These are phyloP conservation scores for Candida morakotiae DNA, from an alignment of 805 yeast genomes.

Conservation along the genomic window DNA sequence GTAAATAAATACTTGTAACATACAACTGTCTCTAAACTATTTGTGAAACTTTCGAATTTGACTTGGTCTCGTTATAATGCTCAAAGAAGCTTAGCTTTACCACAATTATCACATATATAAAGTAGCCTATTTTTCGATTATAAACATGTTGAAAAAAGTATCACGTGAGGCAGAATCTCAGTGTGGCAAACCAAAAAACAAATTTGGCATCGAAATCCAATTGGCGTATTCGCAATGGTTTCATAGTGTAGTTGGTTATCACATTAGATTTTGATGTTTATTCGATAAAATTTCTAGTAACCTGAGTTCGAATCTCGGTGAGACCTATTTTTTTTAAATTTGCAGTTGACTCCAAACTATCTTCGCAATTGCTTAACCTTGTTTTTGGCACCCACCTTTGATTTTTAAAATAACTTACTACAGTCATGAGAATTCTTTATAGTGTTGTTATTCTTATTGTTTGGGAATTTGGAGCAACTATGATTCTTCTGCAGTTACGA, in stretches of 20 bases:
- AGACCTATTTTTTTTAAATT: slow-evolving; percentile 4
- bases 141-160: too few relatives aligned
- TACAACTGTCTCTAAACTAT: too few relatives aligned
- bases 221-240: neutral
- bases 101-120: too few relatives aligned
- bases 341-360: neutral
- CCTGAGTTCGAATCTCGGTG: slow-evolving; percentile 8
- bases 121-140: too few relatives aligned
- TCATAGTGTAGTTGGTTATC: slow-evolving; percentile 7
- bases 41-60: too few relatives aligned
- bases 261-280: slow-evolving; percentile 6
- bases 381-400: neutral
- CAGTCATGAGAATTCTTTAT: neutral
- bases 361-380: neutral
- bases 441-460: too few relatives aligned
- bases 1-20: neutral
- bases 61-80: too few relatives aligned
- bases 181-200: neutral
- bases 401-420: neutral
- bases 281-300: neutral
- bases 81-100: too few relatives aligned
- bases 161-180: neutral
- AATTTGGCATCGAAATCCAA: neutral
- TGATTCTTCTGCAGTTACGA: too few relatives aligned
- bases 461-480: too few relatives aligned